Evolutionary conservation across 495 filamentous ascomycete species (phyloP), one percentile per base, ranked within the genome.

Genomic region (Neurospora sp.): DNA sequence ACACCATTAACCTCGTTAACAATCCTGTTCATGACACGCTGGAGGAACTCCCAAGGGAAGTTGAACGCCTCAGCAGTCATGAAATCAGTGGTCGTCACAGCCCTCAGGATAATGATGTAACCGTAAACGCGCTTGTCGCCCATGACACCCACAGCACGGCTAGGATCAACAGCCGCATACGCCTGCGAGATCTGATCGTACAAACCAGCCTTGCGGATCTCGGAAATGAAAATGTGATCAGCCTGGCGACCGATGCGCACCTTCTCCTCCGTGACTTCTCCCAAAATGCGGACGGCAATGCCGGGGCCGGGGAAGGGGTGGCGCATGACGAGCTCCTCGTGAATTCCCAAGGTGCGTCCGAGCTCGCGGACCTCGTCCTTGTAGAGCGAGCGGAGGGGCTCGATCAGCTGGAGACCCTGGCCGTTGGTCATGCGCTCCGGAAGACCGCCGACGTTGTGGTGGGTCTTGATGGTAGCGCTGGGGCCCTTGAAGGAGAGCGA

Each of bases 221-320:
- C 92, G 71, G 88, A 85, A 77, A 98, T 96, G 84, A 95, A 99
- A 78, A 93, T 93, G 75, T 92, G 81, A 80, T 98, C 96, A 3
- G 96, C 96, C 77, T 92, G 83, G 20, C 94, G 87, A 18, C 90
- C 94, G 44, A 97, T 96, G 37, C 88, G 87, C 37, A 98, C 90
- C 70, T 90, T 88, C 76, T 94, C 91, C 5, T 85, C 84, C 12
- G 92, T 97, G 5, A 98, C 92, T 73, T 97, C 95, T 44, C 96
- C 96, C 1, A 97, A 84, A 70, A 98, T 90, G 70, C 96, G 89
- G 77, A 98, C 94, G 31, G 91, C 96, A 73, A 99, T 89, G 6
- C 94, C 96, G 1, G 96, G 93, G 14, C 91, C 82, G 4, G 91
- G 92, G 85, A 96, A 93, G 41, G 93, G 92, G 77, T 98, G 94